These are phyloP conservation scores for Gossypium thurberi DNA, from an alignment of 345 rosid species.

Conservation along the genomic window DNA sequence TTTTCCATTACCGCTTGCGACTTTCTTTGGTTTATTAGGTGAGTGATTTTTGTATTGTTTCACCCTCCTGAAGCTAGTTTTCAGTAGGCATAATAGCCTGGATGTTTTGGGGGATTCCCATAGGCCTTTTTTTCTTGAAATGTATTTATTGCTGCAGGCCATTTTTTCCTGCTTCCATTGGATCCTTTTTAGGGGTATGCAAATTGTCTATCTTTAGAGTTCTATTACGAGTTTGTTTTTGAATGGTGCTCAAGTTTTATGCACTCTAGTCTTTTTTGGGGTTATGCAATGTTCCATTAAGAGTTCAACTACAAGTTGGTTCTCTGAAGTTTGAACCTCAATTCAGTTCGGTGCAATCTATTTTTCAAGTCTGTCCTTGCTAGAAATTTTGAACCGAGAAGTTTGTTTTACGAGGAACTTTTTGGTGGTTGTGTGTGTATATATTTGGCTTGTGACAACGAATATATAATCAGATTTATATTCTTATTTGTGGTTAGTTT, in stretches of 20 bases:
- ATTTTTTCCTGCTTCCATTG: not conserved
- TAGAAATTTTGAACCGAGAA: not conserved
- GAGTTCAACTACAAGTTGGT: not conserved
- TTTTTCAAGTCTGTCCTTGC: not conserved
- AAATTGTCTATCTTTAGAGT: not conserved
- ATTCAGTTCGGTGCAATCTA: not conserved
- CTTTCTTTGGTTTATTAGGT: not conserved
- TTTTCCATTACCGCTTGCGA: not conserved
- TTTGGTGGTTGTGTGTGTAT: not conserved
- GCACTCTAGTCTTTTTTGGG: not conserved
- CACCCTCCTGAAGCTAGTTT: not conserved
- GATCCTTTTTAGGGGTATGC: not conserved
- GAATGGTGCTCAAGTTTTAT: not conserved
- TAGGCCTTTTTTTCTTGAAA: not conserved
- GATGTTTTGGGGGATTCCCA: not conserved
- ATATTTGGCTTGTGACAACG: not conserved
- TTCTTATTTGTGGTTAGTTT: not conserved
- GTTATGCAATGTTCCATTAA: not conserved
- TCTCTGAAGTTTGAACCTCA: not conserved
- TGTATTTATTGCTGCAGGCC: not conserved
- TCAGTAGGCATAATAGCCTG: not conserved
- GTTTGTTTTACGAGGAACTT: not conserved
- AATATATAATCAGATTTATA: not conserved
- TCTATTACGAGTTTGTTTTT: not conserved
- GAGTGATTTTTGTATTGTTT: conserved; percentile 2